Evolutionary conservation across 1,284 basidiomycete genomes (phyloP).

Genomic region (Anthracocystis setariae): DNA sequence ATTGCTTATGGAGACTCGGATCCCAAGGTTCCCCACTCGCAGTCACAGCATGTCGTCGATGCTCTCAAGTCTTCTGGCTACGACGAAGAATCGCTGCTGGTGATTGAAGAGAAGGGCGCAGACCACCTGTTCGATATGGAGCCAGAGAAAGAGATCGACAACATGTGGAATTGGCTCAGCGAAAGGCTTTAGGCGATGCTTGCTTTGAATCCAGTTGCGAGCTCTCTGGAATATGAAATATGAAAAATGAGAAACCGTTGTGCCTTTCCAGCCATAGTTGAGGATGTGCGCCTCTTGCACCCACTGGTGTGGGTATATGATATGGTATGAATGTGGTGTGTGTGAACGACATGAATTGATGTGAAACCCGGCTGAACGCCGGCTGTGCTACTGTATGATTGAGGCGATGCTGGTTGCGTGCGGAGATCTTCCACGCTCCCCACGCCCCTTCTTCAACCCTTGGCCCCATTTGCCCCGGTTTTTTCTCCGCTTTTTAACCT

Average conservation of each 20-base stretch:
- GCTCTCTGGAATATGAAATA: no score
- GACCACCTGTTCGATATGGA: slow-evolving; percentile 52
- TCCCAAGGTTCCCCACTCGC: slow-evolving; percentile 44
- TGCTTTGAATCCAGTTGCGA: no score
- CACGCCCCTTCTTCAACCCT: not conserved
- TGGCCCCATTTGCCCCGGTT: no score
- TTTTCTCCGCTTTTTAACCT: no score
- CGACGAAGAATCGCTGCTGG: slow-evolving; percentile 13
- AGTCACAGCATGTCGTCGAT: slow-evolving; percentile 42
- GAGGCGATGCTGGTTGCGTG: not conserved
- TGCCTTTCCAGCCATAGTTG: no score
- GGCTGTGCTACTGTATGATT: not conserved
- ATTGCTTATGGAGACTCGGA: slow-evolving; percentile 52
- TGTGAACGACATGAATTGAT: no score
- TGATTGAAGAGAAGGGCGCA: slow-evolving; percentile 32
- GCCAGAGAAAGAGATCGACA: slow-evolving; percentile 28
- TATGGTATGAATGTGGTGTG: no score
- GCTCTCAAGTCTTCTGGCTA: slow-evolving; percentile 42
- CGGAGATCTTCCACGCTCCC: slow-evolving; percentile 4
- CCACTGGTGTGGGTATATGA: no score
- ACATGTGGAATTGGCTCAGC: slow-evolving; percentile 36
- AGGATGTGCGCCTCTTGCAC: no score
- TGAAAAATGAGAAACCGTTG: no score
- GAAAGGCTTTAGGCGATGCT: no score
- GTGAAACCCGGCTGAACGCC: not conserved